Conservation (phyloP, 2,329 filamentous ascomycete species). For the Rosellinia necatrix region DNA sequence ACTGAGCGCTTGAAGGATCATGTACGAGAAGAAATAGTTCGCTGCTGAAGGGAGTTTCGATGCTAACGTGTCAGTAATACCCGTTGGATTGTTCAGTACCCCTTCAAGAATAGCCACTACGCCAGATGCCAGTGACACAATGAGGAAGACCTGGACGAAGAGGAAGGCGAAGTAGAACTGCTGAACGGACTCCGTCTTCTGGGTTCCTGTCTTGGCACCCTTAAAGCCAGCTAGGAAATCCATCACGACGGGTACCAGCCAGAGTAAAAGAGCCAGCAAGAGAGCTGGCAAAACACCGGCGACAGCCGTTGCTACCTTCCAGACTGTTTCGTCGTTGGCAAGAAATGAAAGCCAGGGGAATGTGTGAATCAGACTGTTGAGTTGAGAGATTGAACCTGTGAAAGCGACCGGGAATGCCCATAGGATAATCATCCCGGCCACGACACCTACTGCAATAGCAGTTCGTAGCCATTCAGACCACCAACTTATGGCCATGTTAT, state of each 20-base stretch:
- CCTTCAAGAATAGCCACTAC: constrained; percentile 67
- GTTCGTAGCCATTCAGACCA: constrained; percentile 85
- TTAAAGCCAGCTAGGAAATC: constrained; percentile 72
- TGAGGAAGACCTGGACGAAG: constrained; percentile 92
- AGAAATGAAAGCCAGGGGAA: constrained; percentile 76
- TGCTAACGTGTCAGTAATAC: constrained; percentile 74
- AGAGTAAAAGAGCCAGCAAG: constrained; percentile 75
- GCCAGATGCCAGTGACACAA: constrained; percentile 82
- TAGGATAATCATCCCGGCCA: constrained; percentile 77
- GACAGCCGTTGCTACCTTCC: constrained; percentile 66
- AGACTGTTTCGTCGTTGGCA: constrained; percentile 58
- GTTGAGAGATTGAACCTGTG: constrained; percentile 79
- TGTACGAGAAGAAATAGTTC: constrained; percentile 99
- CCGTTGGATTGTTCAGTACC: constrained; percentile 61
- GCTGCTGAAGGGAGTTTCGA: constrained; percentile 80
- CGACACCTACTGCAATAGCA: constrained; percentile 65
- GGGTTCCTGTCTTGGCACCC: constrained; percentile 81
- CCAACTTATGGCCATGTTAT: constrained; percentile 95
- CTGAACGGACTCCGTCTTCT: constrained; percentile 82
- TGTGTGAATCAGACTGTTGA: constrained; percentile 68
- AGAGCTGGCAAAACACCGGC: constrained; percentile 86
- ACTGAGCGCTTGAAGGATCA: constrained; percentile 91
- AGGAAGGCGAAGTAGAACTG: constrained; percentile 92
- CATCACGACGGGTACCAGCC: constrained; percentile 81
- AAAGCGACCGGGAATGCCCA: constrained; percentile 93